Percentiles rank a stretch among this genome's conserved stretches.
Evolutionary conservation across 1,139 yeast genomes (phyloP).

Genomic region (Taiozyma onychis): DNA sequence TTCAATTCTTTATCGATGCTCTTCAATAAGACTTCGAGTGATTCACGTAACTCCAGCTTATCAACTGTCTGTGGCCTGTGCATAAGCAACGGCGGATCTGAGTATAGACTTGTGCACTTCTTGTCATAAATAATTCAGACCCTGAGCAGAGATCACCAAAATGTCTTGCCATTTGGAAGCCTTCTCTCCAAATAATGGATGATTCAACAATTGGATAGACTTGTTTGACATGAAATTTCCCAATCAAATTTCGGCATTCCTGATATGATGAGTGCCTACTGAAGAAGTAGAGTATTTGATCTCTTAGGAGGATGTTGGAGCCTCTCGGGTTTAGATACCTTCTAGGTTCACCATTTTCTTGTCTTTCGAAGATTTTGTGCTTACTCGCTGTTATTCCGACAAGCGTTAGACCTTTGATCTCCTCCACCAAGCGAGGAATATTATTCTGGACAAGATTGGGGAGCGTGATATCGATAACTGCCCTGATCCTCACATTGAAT

Average conservation of each 20-base stretch:
- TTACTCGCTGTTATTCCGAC: slow-evolving; percentile 14
- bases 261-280: slow-evolving; percentile 52
- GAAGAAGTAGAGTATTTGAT: slow-evolving; percentile 36
- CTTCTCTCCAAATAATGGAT: slow-evolving; percentile 32
- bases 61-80: slow-evolving; percentile 3
- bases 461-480: slow-evolving; percentile 35
- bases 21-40: background rate
- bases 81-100: slow-evolving; percentile 20
- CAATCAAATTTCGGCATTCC: slow-evolving; percentile 38
- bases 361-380: background rate
- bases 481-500: slow-evolving; percentile 35
- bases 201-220: slow-evolving; percentile 44
- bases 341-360: background rate
- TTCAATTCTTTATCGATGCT: background rate
- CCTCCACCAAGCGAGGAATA: background rate
- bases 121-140: slow-evolving; percentile 29
- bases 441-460: slow-evolving; percentile 30
- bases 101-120: slow-evolving; percentile 23
- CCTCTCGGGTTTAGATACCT: slow-evolving; percentile 20
- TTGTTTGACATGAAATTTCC: slow-evolving; percentile 35
- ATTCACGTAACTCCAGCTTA: slow-evolving; percentile 1
- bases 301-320: slow-evolving; percentile 34
- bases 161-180: slow-evolving; percentile 38
- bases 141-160: slow-evolving; percentile 38
- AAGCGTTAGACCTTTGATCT: slow-evolving; percentile 12